Evolutionary conservation across 106 monocot genomes (phyloP), one percentile per base, ranked within the genome.

Genomic region (Dactylorhiza incarnata): DNA sequence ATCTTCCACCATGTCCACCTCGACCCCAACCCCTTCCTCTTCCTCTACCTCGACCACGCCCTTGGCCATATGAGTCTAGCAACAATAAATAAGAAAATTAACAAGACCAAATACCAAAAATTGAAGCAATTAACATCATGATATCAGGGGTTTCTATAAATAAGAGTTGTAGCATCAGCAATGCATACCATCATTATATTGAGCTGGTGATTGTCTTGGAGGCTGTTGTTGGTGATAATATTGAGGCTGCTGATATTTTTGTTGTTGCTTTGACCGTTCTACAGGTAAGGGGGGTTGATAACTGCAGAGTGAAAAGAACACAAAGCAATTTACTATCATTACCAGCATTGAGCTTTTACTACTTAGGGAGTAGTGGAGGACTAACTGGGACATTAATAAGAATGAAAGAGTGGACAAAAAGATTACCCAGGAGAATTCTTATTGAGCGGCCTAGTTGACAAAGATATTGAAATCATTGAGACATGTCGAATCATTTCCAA

Each of bases 381-480:
- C 58, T 19, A 59, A 59, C 58, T 22, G 58, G 22, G 8, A 20
- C 22, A 59, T 59, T 22, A 59, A 20, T 20, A 59, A 15, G 5
- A 54, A 54, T 16, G 73, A 49, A 15, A 43, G 50, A 53, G 74
- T 45, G 37, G 49, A 15, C 24, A 63, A 81, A 69, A 45, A 3
- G 17, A 37, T 82, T 83, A 97, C 97, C 97, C 97, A 71, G 91
- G 89, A 73, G 94, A 85, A 45, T 85, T 79, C 73, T 80, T 89
- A 78, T 91, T 85, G 4, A 91, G 84, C 50, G 86, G 84, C 70
- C 74, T 82, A 3, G 81, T 54, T n/a, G 97, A 99, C 29, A 99
- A 78, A 71, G 94, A 78, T 58, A 99, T 94, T 75, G 97, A 94
- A n/a, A 99, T 94, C 91, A 99, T 92, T 47, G 97, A 99, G 54